phyloP scores from a whole-genome alignment of 179 eudicot species.

The Silene vulgaris region DNA sequence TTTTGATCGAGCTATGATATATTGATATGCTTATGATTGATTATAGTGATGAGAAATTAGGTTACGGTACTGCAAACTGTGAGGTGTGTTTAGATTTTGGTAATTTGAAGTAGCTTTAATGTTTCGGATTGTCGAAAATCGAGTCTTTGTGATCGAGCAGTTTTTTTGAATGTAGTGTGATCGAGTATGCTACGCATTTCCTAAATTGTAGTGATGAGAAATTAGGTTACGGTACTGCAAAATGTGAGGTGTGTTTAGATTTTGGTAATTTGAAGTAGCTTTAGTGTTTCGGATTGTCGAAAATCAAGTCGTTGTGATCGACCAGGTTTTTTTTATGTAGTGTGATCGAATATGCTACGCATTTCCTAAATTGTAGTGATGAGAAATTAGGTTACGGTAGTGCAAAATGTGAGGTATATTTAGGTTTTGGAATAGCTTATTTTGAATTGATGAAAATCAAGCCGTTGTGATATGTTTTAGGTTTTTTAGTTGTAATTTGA shows the following conservation, averaged over 20 bases:
- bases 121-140: not conserved
- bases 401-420: not conserved
- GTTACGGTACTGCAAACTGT: not conserved
- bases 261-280: not conserved
- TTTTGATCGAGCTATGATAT: not conserved
- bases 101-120: not conserved
- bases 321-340: not conserved
- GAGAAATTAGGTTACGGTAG: not conserved
- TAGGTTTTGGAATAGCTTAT: not conserved
- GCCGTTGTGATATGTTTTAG: not conserved
- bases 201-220: too few relatives aligned
- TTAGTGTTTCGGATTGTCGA: not conserved
- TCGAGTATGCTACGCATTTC: too few relatives aligned
- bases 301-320: not conserved
- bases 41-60: not conserved
- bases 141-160: not conserved
- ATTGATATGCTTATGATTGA: not conserved
- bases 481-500: not conserved
- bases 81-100: not conserved
- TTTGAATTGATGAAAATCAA: not conserved
- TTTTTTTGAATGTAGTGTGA: not conserved
- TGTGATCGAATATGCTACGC: not conserved
- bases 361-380: not conserved
- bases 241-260: not conserved
- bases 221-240: not conserved